Evolutionary conservation across 345 rosid species (phyloP).

Genomic region (Capsella bursapastoris): DNA sequence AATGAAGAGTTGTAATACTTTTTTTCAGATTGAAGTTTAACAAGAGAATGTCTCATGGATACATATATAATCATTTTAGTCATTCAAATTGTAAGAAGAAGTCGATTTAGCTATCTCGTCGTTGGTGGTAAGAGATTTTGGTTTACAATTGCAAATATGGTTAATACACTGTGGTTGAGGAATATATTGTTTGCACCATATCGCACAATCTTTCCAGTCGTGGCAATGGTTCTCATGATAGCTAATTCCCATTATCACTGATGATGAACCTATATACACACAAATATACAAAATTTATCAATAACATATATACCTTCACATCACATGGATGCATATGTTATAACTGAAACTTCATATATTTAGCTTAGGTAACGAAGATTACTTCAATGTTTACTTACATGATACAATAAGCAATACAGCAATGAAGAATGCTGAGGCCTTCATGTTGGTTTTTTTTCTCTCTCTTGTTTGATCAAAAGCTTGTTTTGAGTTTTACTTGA

Average conservation of each 20-base stretch:
- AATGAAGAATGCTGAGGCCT: conserved; percentile 21
- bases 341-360: neutral
- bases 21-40: conserved; percentile 12
- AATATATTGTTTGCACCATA: conserved; percentile 34
- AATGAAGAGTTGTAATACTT: neutral
- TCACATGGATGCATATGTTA: neutral
- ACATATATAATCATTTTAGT: conserved; percentile 11
- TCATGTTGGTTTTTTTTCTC: conserved; percentile 20
- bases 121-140: neutral
- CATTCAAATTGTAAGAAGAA: neutral
- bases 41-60: neutral
- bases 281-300: neutral
- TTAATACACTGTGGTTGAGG: conserved; percentile 36
- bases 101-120: neutral
- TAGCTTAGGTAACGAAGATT: neutral
- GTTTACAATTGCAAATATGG: conserved; percentile 36
- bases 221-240: conserved; percentile 34
- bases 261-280: conserved; percentile 24
- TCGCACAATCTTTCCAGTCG: conserved; percentile 6
- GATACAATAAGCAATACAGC: conserved; percentile 32
- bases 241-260: conserved; percentile 5
- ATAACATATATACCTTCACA: neutral
- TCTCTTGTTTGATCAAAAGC: neutral
- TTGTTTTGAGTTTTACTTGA: neutral
- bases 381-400: conserved; percentile 22